A percentile compares a stretch with the other conserved stretches of the same genome.
phyloP scores from a whole-genome alignment of 345 rosid species.

The Hypericum perforatum region DNA sequence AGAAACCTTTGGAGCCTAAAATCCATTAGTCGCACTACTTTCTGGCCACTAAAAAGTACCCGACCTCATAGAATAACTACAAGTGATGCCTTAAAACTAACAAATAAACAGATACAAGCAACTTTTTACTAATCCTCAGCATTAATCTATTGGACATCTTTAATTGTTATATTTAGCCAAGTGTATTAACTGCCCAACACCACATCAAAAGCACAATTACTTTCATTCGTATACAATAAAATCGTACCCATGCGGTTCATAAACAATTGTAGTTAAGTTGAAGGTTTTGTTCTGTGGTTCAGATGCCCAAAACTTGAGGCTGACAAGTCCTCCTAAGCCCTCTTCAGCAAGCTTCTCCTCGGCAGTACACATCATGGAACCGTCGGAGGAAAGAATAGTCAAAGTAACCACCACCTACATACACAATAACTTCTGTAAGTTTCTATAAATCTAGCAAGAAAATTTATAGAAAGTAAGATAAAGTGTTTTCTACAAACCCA shows the following conservation, averaged over 20 bases:
- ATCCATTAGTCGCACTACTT: too few species aligned
- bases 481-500: not conserved
- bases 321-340: conserved; percentile 73
- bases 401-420: conserved; percentile 61
- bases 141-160: too few species aligned
- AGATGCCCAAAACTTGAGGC: conserved; percentile 77
- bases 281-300: conserved; percentile 47
- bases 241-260: conserved; percentile 50
- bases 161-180: too few species aligned
- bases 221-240: too few species aligned
- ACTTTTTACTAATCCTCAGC: too few species aligned
- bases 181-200: too few species aligned
- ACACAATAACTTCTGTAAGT: conserved; percentile 12
- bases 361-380: conserved; percentile 69
- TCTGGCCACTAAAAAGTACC: too few species aligned
- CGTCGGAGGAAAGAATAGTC: conserved; percentile 72
- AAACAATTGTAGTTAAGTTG: conserved; percentile 68
- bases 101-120: too few species aligned
- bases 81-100: too few species aligned
- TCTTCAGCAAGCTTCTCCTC: conserved; percentile 87
- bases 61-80: too few species aligned
- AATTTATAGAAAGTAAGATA: conserved; percentile 3
- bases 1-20: too few species aligned
- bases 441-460: conserved; percentile 1
- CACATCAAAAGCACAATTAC: too few species aligned